These are phyloP conservation scores for Talaromyces piceae DNA, from an alignment of 2,329 filamentous ascomycete genomes.

Conservation along the genomic window DNA sequence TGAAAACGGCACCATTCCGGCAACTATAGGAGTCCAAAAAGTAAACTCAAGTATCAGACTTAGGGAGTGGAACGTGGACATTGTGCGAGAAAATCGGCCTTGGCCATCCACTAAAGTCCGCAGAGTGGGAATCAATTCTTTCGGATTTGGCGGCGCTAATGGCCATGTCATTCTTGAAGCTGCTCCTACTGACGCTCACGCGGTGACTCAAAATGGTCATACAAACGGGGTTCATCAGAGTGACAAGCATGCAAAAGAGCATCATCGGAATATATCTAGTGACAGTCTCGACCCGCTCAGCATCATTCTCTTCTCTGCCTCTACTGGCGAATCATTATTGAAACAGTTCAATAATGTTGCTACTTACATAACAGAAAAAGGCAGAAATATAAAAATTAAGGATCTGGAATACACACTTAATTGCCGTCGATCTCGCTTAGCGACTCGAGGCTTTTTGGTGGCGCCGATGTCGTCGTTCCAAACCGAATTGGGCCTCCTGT, in stretches of 20 bases:
- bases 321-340: constrained; percentile 6
- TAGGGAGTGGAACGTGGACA: constrained; percentile 26
- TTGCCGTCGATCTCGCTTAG: background rate
- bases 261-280: background rate
- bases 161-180: constrained; percentile 44
- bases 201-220: no score
- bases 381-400: background rate
- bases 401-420: constrained; percentile 5
- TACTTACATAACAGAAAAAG: background rate
- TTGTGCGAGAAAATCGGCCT: background rate
- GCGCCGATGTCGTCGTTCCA: background rate
- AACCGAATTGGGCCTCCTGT: background rate
- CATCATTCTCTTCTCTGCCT: no score
- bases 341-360: background rate
- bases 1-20: constrained; percentile 35
- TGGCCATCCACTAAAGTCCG: background rate
- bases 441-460: background rate
- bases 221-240: no score
- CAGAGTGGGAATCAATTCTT: background rate
- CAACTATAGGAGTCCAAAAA: constrained; percentile 18
- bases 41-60: constrained; percentile 29
- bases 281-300: no score
- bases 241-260: background rate
- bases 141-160: constrained; percentile 4
- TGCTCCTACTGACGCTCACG: background rate